Evolutionary conservation across 108 stramenopile genomes (phyloP).

Genomic region (Mediolabrus comicus): DNA sequence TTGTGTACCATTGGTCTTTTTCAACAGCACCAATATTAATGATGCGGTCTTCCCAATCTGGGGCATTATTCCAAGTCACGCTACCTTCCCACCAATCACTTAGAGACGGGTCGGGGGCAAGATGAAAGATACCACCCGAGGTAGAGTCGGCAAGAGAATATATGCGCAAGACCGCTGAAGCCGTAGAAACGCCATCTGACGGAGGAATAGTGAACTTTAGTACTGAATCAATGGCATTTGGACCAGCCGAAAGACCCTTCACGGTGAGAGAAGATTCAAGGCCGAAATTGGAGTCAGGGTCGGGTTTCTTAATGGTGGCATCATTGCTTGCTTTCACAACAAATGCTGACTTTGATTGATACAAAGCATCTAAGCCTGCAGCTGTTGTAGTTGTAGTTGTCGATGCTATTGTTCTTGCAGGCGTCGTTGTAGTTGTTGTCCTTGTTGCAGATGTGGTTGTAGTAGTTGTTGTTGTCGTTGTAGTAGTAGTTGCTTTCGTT

Average conservation of each 20-base stretch:
- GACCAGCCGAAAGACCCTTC: constrained; percentile 9
- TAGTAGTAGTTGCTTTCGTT: neutral
- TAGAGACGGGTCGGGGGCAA: neutral
- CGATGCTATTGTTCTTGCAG: neutral
- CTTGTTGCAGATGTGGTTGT: neutral
- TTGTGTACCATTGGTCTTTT: neutral
- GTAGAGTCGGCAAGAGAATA: constrained; percentile 11
- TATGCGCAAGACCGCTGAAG: constrained; percentile 21
- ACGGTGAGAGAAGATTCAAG: constrained; percentile 1
- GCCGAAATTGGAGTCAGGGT: constrained; percentile 25
- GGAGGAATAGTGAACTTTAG: constrained; percentile 26
- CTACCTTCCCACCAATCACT: neutral
- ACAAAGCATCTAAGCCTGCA: neutral
- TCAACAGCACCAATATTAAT: neutral
- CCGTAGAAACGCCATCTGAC: constrained; percentile 4
- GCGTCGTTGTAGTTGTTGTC: neutral
- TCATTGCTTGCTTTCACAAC: constrained; percentile 6
- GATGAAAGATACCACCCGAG: neutral
- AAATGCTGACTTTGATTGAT: neutral
- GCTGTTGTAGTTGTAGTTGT: neutral
- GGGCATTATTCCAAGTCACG: neutral
- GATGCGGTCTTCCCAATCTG: neutral
- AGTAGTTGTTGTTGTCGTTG: neutral
- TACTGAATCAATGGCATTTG: constrained; percentile 24
- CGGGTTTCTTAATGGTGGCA: constrained; percentile 18